Conservation (phyloP, 2,329 filamentous ascomycete species). For the Aureobasidium vineae region DNA sequence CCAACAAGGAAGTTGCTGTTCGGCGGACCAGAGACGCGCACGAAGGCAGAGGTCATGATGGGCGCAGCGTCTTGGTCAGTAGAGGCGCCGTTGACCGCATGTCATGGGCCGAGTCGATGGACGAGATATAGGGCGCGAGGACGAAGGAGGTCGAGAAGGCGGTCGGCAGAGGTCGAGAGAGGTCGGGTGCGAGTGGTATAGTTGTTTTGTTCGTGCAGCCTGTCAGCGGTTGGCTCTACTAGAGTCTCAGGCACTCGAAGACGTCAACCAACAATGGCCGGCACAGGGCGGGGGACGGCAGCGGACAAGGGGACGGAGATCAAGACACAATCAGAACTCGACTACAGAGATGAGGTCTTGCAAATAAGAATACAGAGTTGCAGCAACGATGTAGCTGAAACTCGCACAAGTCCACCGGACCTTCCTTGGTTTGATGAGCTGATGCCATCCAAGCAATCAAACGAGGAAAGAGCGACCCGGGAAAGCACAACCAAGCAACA, state of each 20-base stretch:
- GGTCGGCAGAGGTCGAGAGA: background rate
- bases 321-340: background rate
- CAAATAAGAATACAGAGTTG: background rate
- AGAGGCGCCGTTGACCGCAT: slow-evolving; percentile 22
- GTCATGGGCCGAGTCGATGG: slow-evolving; percentile 8
- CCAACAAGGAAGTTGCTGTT: slow-evolving; percentile 97
- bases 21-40: slow-evolving; percentile 94
- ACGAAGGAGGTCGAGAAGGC: background rate
- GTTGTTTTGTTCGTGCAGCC: background rate
- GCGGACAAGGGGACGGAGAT: slow-evolving; percentile 5
- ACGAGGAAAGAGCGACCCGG: background rate
- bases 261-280: slow-evolving; percentile 11
- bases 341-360: too few relatives aligned
- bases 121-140: background rate
- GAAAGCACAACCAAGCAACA: background rate
- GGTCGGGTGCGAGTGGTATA: background rate
- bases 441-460: slow-evolving; percentile 1
- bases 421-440: slow-evolving; percentile 21
- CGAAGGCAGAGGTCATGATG: slow-evolving; percentile 63
- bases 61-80: slow-evolving; percentile 28
- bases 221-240: background rate
- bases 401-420: background rate
- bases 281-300: slow-evolving; percentile 1
- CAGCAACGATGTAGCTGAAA: slow-evolving; percentile 18
- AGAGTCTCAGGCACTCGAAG: slow-evolving; percentile 1